Base-by-base conservation (phyloP, 2,329 filamentous ascomycete genomes). In the Neonectria neomacrospora region DNA sequence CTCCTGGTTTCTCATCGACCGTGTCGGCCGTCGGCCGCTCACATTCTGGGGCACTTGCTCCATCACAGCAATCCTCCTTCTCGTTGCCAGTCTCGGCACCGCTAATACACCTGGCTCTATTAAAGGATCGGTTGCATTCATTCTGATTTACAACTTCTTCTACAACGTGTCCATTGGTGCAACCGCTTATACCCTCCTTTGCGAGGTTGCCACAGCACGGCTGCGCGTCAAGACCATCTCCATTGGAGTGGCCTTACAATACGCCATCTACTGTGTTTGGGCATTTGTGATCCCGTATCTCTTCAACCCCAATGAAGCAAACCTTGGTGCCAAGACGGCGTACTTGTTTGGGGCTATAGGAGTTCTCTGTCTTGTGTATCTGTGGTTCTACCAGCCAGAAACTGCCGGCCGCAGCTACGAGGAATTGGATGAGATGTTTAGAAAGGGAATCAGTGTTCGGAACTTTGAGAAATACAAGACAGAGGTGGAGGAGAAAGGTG, bases 81-180 rank as follows among this genome's bases (percentile, higher is more conserved):
- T 80, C 41, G 76, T 72, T 8, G 79, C 77, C 23, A 77, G 79
- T 7, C 71, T 81, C 3, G 78, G 76, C 2, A 65, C 62, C 7
- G 66, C 55, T n/a, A 68, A 61, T 14, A 65, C 48, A 10, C 32
- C 30, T 1, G 63, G 47, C 0, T 48, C 64, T 16, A 71, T 74
- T 59, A 73, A 73, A 54, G 76, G 71, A 9, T 69, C 72, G 0
- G 74, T 76, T 14, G 76, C 75, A 2, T 73, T 82, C 45, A 77
- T 81, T 4, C 63, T 79, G n/a, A 56, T 81, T 6, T 81, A 78
- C 66, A 75, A 73, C 67, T 80, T 74, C 66, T 73, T 75, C 54
- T 81, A 80, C 61, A 76, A 80, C 55, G 70, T 79, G 37, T 78
- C 77, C 6, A 80, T 82, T 18, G 80, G 80, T 7, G 73, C 79